Evolutionary conservation across 2,329 filamentous ascomycete species (phyloP), one percentile per base, ranked within the genome.

Genomic region (Fusarium austroafricanum): DNA sequence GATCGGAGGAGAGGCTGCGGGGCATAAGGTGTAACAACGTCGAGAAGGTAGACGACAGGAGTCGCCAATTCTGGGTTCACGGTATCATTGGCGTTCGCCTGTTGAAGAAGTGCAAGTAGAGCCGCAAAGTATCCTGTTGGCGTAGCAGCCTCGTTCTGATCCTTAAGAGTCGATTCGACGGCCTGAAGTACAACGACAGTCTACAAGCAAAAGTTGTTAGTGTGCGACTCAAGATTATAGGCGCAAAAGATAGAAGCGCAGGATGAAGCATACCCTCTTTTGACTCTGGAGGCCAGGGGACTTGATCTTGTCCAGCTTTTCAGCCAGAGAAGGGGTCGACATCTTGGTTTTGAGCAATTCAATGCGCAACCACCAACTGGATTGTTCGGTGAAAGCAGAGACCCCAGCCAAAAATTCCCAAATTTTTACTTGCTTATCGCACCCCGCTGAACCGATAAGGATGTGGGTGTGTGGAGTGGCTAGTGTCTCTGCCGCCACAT

Each of bases 271-370:
- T 83, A 96, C 94, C 87, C 94, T 93, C 80, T 97, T 90, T 82
- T 97, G 94, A 79, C 92, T 97, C 81, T 98, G 93, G 75, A 97
- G 89, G 81, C 97, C 97, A 57, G 96, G 96, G 77, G 92, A 96
- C 82, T 96, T 92, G 80, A 98, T 97, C 87, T 96, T 97, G 83
- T 95, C 92, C 79, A 99, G 89, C 85, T 94, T 96, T 84, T 97
- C 95, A 79, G 92, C 89, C 76, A 98, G 76, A 75, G 72, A 73
- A 75, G 70, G 71, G 69, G 84, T 82, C 73, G 82, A 76, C 85
- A 87, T 87, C 49, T 78, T 73, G 73, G 55, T 64, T 46, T 71
- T 63, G 68, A 70, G 66, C 64, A 72, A 74, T 74, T 66, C 62
- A 68, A 73, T 73, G 67, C 71, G 61, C 71, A 73, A 68, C 63